Evolutionary conservation across 352 stramenopile species (phyloP).

Genomic region (Pythium rhizo-oryzae): DNA sequence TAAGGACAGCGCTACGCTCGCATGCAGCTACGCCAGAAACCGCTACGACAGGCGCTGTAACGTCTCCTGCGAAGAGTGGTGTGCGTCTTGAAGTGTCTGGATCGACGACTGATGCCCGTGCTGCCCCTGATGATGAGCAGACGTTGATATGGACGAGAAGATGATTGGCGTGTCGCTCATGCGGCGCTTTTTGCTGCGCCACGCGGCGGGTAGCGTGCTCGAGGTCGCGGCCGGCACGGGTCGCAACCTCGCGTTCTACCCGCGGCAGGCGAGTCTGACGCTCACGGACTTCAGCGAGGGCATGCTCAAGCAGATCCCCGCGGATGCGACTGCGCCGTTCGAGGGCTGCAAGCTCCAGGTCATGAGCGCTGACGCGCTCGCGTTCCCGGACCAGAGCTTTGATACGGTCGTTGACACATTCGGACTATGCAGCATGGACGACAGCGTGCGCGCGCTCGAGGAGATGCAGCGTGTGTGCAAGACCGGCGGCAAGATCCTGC

Average conservation of each 20-base stretch:
- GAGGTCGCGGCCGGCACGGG: slow-evolving; percentile 96
- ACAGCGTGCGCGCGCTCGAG: slow-evolving; percentile 87
- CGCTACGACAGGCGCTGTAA: no score
- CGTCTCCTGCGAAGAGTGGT: neutral
- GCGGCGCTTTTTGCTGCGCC: slow-evolving; percentile 75
- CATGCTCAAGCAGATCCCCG: slow-evolving; percentile 73
- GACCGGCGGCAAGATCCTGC: slow-evolving; percentile 80
- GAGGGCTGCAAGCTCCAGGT: slow-evolving; percentile 43
- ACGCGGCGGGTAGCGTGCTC: slow-evolving; percentile 80
- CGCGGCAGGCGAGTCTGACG: slow-evolving; percentile 38
- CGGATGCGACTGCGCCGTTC: slow-evolving; percentile 24
- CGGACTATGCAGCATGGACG: slow-evolving; percentile 95
- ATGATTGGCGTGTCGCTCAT: slow-evolving; percentile 83
- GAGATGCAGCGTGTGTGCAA: slow-evolving; percentile 96
- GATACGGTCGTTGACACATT: slow-evolving; percentile 98
- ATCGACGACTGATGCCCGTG: no score
- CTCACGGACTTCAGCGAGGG: slow-evolving; percentile 73
- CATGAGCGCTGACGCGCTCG: slow-evolving; percentile 60
- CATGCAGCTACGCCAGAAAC: no score
- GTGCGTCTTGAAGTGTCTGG: no score
- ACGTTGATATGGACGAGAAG: slow-evolving; percentile 79
- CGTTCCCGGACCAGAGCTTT: slow-evolving; percentile 82
- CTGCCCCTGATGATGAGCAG: slow-evolving; percentile 19
- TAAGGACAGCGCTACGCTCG: neutral
- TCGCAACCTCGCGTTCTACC: slow-evolving; percentile 93